Percentiles rank a stretch among this genome's conserved stretches.
phyloP scores from a whole-genome alignment of 805 yeast species.

The Cyberlindnera saturnus region DNA sequence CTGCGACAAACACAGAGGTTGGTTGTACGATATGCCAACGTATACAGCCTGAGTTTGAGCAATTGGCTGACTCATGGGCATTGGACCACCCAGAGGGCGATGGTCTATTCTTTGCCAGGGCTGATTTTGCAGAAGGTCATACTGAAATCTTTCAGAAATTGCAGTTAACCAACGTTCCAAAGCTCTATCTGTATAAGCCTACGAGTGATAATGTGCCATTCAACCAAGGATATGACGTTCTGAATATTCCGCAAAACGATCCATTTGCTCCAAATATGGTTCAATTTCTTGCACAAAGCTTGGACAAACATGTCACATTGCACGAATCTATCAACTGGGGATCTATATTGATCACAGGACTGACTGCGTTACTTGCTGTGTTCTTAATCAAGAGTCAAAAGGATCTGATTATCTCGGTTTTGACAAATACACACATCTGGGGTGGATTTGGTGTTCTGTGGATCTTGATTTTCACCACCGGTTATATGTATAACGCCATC shows the following conservation, averaged over 20 bases:
- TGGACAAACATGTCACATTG: conserved; percentile 20
- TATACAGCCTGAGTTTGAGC: conserved; percentile 57
- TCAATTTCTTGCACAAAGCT: conserved; percentile 20
- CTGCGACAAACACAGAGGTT: conserved; percentile 68
- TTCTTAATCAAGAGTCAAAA: conserved; percentile 27
- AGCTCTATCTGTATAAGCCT: conserved; percentile 57
- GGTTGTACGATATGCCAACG: conserved; percentile 73
- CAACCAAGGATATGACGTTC: conserved; percentile 21
- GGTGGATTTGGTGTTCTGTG: conserved; percentile 56
- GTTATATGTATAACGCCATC: conserved; percentile 91
- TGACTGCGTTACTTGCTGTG: conserved; percentile 26
- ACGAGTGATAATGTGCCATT: conserved; percentile 36
- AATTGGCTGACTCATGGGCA: conserved; percentile 59
- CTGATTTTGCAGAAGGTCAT: conserved; percentile 62
- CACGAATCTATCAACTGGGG: conserved; percentile 35
- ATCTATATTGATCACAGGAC: conserved; percentile 23
- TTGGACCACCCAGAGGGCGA: conserved; percentile 50
- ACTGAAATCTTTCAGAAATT: conserved; percentile 36
- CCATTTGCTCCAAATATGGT: conserved; percentile 28
- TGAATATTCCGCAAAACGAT: conserved; percentile 26
- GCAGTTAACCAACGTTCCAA: conserved; percentile 71
- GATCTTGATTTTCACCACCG: conserved; percentile 70
- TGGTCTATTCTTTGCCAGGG: conserved; percentile 61
- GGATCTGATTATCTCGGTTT: conserved; percentile 31
- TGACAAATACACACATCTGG: conserved; percentile 62